These are phyloP conservation scores for Pythium pectinolyticum DNA, from an alignment of 352 stramenopile species.

Conservation along the genomic window DNA sequence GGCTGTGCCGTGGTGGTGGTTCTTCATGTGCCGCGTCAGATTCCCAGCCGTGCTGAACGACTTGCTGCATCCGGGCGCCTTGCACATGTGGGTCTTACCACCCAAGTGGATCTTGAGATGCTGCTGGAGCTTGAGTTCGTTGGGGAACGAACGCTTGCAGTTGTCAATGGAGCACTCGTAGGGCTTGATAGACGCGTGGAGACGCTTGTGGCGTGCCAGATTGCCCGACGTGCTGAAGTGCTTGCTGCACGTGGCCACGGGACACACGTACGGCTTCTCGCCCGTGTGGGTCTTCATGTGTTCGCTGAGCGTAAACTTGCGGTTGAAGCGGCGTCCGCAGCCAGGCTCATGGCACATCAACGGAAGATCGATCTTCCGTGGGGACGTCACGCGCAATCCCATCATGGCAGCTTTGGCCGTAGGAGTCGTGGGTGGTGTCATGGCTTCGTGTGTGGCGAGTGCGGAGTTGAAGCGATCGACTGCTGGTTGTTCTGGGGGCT, in stretches of 20 bases:
- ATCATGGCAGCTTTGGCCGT: conserved; percentile 12
- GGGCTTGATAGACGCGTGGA: conserved; percentile 51
- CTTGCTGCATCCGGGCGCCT: conserved; percentile 42
- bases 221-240: conserved; percentile 75
- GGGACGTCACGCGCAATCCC: neutral
- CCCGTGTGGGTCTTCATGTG: conserved; percentile 82
- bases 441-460: too few relatives aligned
- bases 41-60: conserved; percentile 71
- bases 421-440: too few relatives aligned
- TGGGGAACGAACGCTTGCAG: conserved; percentile 53
- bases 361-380: conserved; percentile 31
- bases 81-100: conserved; percentile 53
- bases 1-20: conserved; percentile 44
- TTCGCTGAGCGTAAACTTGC: conserved; percentile 70
- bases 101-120: conserved; percentile 55
- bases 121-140: conserved; percentile 47
- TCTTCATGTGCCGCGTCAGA: conserved; percentile 66
- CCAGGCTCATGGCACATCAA: conserved; percentile 50
- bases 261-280: conserved; percentile 66
- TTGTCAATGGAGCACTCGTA: conserved; percentile 43
- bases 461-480: too few relatives aligned
- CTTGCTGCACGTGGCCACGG: conserved; percentile 53
- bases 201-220: conserved; percentile 54
- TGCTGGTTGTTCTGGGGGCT: too few relatives aligned
- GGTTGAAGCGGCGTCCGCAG: conserved; percentile 59